Base-by-base conservation (phyloP, 2,329 filamentous ascomycete species). In the Claviceps quebecensis region DNA sequence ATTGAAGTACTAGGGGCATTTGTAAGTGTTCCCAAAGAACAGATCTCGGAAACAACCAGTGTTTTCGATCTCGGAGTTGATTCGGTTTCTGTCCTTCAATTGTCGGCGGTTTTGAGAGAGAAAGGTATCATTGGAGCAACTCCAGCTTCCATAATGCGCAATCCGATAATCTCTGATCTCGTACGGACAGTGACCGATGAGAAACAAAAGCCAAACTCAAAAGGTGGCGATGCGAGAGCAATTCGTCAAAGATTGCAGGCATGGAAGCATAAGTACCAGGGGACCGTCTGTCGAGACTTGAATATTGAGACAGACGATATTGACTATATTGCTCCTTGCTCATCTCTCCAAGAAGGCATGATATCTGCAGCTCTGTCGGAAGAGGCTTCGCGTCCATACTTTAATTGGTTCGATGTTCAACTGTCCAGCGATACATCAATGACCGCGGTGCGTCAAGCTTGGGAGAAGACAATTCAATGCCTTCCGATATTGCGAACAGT, bases 51-150 rank as follows among this genome's bases (percentile, higher is more conserved):
- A 2, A 70, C 68, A 0, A 80, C 81, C 0, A 95, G 81, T 54
- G 78, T 95, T 17, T 95, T 93, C 58, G 87, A 95, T 56, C 71
- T 95, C 1, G 91, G 90, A 0, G 73, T 96, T 23, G 91, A 95
- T 60, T 96, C 90, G 0, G 88, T 96, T 16, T 88, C 87, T 0
- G 86, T 84, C 0, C 81, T 94, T 45, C 75, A 80, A 7, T 74
- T 96, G 34, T 75, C 84, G 0, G 73, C 76, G 5, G 65, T 73
- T 13, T 69, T 96, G 14, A 86, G 80, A 57, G 70, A 74, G 2
- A 69, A 69, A 2, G 86, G 87, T 0, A 77, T 89, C 49, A 37
- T 60, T 1, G 68, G 72, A 14, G 81, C 80, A 0, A 80, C 77
- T 7, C 77, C 87, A 1, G 80, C 85, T 0, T 57, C 78, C 1